A percentile compares a stretch with the other conserved stretches of the same genome.
These are phyloP conservation scores for Dendrobium chrysotoxum DNA, from an alignment of 106 monocot species.

Conservation along the genomic window DNA sequence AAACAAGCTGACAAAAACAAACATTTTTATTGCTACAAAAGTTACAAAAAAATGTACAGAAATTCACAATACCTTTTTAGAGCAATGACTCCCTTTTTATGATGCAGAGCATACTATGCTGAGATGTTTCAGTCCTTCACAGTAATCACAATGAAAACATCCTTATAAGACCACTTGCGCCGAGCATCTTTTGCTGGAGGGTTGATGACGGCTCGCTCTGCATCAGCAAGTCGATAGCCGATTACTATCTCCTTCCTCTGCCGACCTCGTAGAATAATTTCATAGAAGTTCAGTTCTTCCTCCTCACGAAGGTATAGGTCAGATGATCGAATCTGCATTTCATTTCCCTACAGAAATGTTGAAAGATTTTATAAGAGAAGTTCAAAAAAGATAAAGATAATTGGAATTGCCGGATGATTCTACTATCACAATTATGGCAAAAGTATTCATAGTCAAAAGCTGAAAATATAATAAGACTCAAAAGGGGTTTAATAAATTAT, in stretches of 20 bases:
- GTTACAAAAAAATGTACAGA: too few relatives aligned
- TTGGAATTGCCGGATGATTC: not conserved
- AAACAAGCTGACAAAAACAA: too few relatives aligned
- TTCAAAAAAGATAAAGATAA: not conserved
- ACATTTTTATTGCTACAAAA: too few relatives aligned
- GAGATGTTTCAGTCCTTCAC: slow-evolving; percentile 44
- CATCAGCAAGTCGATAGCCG: slow-evolving; percentile 43
- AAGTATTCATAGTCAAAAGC: too few relatives aligned
- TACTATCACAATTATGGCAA: not conserved
- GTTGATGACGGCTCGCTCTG: slow-evolving; percentile 53
- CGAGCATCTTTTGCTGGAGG: slow-evolving; percentile 35
- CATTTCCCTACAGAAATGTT: slow-evolving; percentile 43
- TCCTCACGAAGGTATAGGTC: slow-evolving; percentile 57
- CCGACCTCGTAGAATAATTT: slow-evolving; percentile 48
- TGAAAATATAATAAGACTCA: too few relatives aligned
- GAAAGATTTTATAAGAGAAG: not conserved
- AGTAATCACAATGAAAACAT: slow-evolving; percentile 60
- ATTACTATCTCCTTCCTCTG: slow-evolving; percentile 64
- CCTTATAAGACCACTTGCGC: slow-evolving; percentile 46
- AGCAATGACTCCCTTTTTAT: not conserved
- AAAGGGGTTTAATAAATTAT: too few relatives aligned
- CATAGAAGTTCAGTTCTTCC: slow-evolving; percentile 56
- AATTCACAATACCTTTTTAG: too few relatives aligned
- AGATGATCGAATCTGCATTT: slow-evolving; percentile 52
- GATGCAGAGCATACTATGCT: not conserved